Percentiles rank a stretch among this genome's conserved stretches.
Conservation (phyloP, 1,139 yeast genomes). For the Kodamaea suecica region DNA sequence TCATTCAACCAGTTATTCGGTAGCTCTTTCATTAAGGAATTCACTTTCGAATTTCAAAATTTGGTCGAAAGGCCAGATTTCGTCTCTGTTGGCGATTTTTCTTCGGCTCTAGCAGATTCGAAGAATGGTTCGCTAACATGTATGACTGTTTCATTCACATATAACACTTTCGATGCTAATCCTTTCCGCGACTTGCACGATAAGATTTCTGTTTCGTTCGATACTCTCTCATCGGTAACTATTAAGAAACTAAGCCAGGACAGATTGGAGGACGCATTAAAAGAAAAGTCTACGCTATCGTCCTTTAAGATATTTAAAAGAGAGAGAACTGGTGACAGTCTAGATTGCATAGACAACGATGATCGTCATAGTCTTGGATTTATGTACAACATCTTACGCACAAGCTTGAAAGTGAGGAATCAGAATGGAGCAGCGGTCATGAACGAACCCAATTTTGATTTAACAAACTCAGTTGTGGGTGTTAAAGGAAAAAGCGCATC, state of each 20-base stretch:
- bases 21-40: constrained; percentile 3
- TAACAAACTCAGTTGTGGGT: background rate
- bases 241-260: constrained; percentile 22
- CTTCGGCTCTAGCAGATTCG: background rate
- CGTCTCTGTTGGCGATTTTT: constrained; percentile 18
- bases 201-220: constrained; percentile 29
- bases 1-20: constrained; percentile 14
- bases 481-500: constrained; percentile 8
- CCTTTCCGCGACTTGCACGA: constrained; percentile 29
- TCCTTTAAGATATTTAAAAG: constrained; percentile 30
- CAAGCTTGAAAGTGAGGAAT: constrained; percentile 34
- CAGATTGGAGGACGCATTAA: constrained; percentile 27
- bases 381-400: constrained; percentile 29
- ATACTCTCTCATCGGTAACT: constrained; percentile 22
- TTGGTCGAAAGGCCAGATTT: constrained; percentile 10
- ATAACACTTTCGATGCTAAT: constrained; percentile 31
- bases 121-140: constrained; percentile 20
- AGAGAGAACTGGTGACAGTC: constrained; percentile 4
- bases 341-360: constrained; percentile 15
- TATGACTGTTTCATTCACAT: constrained; percentile 36
- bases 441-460: background rate
- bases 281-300: constrained; percentile 26
- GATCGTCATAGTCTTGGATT: constrained; percentile 37
- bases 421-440: constrained; percentile 27
- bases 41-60: constrained; percentile 13